phyloP scores from a whole-genome alignment of 441 rosid genomes.

The Erodium trifolium region DNA sequence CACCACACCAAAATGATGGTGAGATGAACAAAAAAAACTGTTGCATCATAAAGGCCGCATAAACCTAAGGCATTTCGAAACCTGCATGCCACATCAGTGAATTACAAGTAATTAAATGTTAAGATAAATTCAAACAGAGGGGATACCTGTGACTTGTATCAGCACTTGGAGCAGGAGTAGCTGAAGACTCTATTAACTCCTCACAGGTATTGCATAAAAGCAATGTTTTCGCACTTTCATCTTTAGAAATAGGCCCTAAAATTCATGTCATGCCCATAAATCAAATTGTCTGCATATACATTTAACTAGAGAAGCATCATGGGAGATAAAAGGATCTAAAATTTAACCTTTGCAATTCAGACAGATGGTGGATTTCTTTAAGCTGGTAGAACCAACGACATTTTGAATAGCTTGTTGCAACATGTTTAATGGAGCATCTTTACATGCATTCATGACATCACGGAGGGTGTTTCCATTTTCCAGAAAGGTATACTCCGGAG shows the following conservation, averaged over 20 bases:
- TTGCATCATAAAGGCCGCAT: background rate
- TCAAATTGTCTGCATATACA: slow-evolving; percentile 3
- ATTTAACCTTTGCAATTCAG: slow-evolving; percentile 74
- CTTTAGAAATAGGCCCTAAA: slow-evolving; percentile 31
- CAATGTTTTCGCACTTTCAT: slow-evolving; percentile 27
- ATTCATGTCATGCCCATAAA: slow-evolving; percentile 15
- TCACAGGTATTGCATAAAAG: slow-evolving; percentile 49
- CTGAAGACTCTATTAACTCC: slow-evolving; percentile 30
- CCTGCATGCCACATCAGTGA: no score
- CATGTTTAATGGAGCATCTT: slow-evolving; percentile 45
- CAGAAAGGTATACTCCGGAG: slow-evolving; percentile 63
- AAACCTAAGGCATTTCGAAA: no score
- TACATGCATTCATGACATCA: slow-evolving; percentile 69
- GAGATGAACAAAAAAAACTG: background rate
- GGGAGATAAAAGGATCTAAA: slow-evolving; percentile 15
- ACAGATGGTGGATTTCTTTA: slow-evolving; percentile 52
- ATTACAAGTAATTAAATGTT: background rate
- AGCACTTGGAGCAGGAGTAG: slow-evolving; percentile 23
- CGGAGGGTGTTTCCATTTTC: slow-evolving; percentile 76
- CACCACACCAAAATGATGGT: background rate
- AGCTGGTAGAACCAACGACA: slow-evolving; percentile 39
- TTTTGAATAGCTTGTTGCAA: slow-evolving; percentile 47
- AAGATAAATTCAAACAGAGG: background rate
- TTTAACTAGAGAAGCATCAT: background rate
- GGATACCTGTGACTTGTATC: slow-evolving; percentile 36